Evolutionary conservation across 106 monocot species (phyloP).

Genomic region (Acorus gramineus): DNA sequence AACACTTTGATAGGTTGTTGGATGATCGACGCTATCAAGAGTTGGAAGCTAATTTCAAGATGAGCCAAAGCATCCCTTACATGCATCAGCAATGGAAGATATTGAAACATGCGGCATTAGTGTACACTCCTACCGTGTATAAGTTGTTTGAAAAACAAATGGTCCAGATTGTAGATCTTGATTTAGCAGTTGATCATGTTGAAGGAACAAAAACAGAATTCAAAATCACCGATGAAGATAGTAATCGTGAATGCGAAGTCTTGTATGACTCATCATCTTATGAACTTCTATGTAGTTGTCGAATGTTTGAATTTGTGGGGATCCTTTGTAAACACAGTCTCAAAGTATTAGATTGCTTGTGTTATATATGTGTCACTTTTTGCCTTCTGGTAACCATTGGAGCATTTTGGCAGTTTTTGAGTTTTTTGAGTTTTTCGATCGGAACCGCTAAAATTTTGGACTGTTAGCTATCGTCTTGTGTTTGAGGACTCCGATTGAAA

Average conservation of each 20-base stretch:
- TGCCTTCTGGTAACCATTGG: too few relatives aligned
- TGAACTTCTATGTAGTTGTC: background rate
- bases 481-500: too few relatives aligned
- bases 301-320: background rate
- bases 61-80: background rate
- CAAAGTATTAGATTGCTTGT: background rate
- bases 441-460: too few relatives aligned
- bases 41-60: background rate
- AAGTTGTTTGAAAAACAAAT: conserved; percentile 1
- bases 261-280: background rate
- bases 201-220: background rate
- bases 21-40: background rate
- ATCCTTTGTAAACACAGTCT: background rate
- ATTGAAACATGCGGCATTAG: background rate
- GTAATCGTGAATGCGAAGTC: background rate
- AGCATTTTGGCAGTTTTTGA: too few relatives aligned
- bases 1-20: background rate
- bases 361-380: too few relatives aligned
- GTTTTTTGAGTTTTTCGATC: too few relatives aligned
- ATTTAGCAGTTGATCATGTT: background rate
- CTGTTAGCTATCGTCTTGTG: too few relatives aligned
- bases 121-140: background rate
- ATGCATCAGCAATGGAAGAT: background rate
- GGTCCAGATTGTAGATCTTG: background rate
- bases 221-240: background rate